Conservation (phyloP, 176 grass and related monocot genomes). For the Aegilops umbellulata region DNA sequence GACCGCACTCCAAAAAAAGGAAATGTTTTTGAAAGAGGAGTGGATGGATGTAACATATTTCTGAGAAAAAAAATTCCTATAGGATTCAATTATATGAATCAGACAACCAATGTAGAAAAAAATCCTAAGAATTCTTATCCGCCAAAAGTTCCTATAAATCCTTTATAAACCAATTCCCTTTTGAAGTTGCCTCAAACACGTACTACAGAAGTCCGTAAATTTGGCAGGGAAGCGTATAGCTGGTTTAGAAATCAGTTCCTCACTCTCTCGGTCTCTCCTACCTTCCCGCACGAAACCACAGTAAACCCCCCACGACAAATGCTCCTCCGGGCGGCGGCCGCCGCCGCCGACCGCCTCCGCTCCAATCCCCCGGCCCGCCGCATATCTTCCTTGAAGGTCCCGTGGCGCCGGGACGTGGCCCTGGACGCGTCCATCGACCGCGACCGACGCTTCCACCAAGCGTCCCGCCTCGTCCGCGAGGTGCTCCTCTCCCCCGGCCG, state of each 20-base stretch:
- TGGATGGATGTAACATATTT: too few relatives aligned
- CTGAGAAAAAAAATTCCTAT: too few relatives aligned
- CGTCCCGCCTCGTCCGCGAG: conserved; percentile 66
- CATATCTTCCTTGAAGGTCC: conserved; percentile 61
- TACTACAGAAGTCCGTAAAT: not conserved
- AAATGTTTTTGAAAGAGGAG: too few relatives aligned
- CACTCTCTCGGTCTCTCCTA: not conserved
- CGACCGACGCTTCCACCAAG: conserved; percentile 56
- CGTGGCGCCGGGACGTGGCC: conserved; percentile 60
- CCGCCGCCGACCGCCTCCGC: not conserved
- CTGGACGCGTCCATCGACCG: conserved; percentile 62
- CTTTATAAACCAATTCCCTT: not conserved
- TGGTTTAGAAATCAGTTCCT: not conserved
- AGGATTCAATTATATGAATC: too few relatives aligned
- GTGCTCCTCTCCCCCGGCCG: conserved; percentile 61
- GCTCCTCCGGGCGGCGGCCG: conserved; percentile 14
- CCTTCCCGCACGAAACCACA: not conserved
- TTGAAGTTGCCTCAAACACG: not conserved
- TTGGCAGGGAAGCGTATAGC: not conserved
- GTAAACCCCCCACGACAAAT: not conserved
- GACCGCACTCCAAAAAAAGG: too few relatives aligned
- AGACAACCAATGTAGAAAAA: too few relatives aligned
- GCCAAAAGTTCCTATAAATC: too few relatives aligned
- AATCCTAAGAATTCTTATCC: too few relatives aligned
- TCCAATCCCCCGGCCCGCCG: not conserved